These are phyloP conservation scores for Colletotrichum euphorbiae DNA, from an alignment of 2,329 filamentous ascomycete genomes.

Conservation along the genomic window DNA sequence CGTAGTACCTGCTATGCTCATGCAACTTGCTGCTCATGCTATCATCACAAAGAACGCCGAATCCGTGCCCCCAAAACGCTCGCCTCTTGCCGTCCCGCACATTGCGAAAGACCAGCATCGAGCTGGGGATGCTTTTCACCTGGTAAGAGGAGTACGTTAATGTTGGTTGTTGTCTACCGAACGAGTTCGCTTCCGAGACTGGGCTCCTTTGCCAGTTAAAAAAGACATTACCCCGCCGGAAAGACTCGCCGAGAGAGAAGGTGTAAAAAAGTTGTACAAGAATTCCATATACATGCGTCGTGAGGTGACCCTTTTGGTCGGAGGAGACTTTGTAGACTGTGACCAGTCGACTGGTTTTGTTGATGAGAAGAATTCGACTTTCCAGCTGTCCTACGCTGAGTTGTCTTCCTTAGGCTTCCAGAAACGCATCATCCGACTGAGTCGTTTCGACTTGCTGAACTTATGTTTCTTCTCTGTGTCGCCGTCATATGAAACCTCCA, in stretches of 20 bases:
- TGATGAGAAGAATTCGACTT: background rate
- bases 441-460: constrained; percentile 73
- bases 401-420: constrained; percentile 73
- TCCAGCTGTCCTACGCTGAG: constrained; percentile 41
- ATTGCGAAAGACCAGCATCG: constrained; percentile 8
- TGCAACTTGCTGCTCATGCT: constrained; percentile 54
- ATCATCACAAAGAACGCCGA: constrained; percentile 49
- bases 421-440: constrained; percentile 83
- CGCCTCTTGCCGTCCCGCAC: background rate
- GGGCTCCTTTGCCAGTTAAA: background rate
- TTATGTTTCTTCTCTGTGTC: constrained; percentile 69
- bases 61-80: constrained; percentile 40
- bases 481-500: constrained; percentile 70
- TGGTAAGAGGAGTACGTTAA: background rate
- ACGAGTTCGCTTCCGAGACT: background rate
- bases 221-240: constrained; percentile 27
- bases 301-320: constrained; percentile 40
- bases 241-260: constrained; percentile 26
- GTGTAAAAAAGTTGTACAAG: constrained; percentile 50
- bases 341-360: constrained; percentile 17
- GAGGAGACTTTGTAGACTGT: constrained; percentile 8
- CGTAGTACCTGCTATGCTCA: constrained; percentile 42
- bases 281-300: constrained; percentile 53
- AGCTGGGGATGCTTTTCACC: constrained; percentile 28
- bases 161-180: constrained; percentile 8